phyloP scores from a whole-genome alignment of 345 rosid species.

The Balakata baccata region DNA sequence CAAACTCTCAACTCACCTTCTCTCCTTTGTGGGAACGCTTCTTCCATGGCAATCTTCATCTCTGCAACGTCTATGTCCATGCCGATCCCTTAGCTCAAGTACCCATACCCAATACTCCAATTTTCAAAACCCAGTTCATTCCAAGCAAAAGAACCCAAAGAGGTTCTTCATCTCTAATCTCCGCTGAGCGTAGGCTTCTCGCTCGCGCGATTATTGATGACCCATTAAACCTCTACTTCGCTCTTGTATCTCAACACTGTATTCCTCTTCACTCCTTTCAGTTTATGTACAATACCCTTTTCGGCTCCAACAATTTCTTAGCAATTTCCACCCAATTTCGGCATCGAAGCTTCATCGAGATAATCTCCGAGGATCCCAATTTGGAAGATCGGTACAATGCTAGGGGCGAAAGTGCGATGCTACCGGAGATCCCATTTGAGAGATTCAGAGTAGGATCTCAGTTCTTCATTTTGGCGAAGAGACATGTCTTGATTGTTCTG shows the following conservation, averaged over 20 bases:
- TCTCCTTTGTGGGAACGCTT: conserved; percentile 74
- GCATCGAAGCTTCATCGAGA: conserved; percentile 66
- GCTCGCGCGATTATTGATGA: conserved; percentile 78
- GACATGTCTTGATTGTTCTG: conserved; percentile 65
- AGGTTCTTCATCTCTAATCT: conserved; percentile 61
- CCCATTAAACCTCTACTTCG: conserved; percentile 74
- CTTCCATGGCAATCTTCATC: conserved; percentile 47
- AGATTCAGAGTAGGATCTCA: conserved; percentile 82
- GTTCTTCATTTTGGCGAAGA: conserved; percentile 66
- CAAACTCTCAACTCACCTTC: conserved; percentile 76
- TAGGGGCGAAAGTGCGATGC: conserved; percentile 55
- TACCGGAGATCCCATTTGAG: conserved; percentile 60
- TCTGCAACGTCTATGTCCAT: conserved; percentile 75
- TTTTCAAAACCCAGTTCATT: conserved; percentile 48
- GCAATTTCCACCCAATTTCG: conserved; percentile 37
- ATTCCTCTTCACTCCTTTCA: conserved; percentile 79
- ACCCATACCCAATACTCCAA: conserved; percentile 22
- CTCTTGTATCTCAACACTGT: conserved; percentile 72
- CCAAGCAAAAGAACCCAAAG: conserved; percentile 59
- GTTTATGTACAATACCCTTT: conserved; percentile 53
- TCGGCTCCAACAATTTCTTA: conserved; percentile 32
- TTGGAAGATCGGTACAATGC: conserved; percentile 60
- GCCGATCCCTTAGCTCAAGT: conserved; percentile 56
- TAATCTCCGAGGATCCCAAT: conserved; percentile 55
- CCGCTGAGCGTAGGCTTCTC: conserved; percentile 72